Conservation (phyloP, 768 basidiomycete genomes). For the Tylopilus balloui region DNA sequence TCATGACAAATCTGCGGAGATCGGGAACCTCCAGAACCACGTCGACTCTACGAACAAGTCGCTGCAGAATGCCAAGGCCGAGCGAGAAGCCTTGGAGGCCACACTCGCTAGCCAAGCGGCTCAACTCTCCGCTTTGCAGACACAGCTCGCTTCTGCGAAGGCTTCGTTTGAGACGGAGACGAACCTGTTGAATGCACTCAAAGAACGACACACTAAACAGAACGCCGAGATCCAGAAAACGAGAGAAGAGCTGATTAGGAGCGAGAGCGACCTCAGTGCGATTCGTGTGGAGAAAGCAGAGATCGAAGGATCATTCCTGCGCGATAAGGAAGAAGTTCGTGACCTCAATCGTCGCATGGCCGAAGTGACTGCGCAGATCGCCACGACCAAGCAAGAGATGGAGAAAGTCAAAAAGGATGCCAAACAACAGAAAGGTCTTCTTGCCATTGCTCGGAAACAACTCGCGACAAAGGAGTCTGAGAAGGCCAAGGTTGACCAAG, state of each 20-base stretch:
- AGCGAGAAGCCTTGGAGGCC: constrained; percentile 63
- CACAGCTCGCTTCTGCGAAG: constrained; percentile 78
- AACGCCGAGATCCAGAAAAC: constrained; percentile 65
- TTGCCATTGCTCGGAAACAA: constrained; percentile 95
- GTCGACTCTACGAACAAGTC: constrained; percentile 74
- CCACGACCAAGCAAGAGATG: constrained; percentile 62
- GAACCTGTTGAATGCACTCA: constrained; percentile 58
- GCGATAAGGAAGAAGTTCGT: constrained; percentile 93
- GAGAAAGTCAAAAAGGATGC: constrained; percentile 93
- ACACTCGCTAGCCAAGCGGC: constrained; percentile 62
- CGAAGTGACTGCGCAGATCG: constrained; percentile 71
- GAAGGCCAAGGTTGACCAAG: constrained; percentile 63
- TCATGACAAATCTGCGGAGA: constrained; percentile 76
- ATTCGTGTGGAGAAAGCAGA: constrained; percentile 87
- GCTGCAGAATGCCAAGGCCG: constrained; percentile 58
- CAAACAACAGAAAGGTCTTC: constrained; percentile 91
- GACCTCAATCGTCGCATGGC: constrained; percentile 81
- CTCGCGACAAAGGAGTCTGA: constrained; percentile 78
- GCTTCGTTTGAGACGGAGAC: constrained; percentile 84
- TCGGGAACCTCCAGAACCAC: constrained; percentile 85
- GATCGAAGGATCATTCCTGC: constrained; percentile 76
- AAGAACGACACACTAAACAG: constrained; percentile 66
- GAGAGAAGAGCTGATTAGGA: constrained; percentile 75
- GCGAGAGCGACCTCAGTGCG: constrained; percentile 90
- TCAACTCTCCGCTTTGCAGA: constrained; percentile 76